phyloP scores from a whole-genome alignment of 108 stramenopile species.

The Stephanodiscus minutulus region DNA sequence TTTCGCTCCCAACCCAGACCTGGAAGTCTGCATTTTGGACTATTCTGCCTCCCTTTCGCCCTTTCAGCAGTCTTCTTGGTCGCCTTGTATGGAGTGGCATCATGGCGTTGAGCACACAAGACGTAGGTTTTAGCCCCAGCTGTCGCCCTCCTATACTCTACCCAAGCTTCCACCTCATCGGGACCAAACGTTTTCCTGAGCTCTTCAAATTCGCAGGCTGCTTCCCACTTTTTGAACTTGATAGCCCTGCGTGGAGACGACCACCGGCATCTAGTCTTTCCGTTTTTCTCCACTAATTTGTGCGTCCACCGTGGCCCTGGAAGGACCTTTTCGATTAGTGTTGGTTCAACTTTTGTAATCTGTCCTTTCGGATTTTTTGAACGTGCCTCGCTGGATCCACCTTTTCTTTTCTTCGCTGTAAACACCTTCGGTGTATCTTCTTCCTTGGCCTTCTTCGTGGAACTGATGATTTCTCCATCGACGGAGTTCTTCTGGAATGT shows the following conservation, averaged over 20 bases:
- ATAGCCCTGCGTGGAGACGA: conserved; percentile 6
- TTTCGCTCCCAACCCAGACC: not conserved
- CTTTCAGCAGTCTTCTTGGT: not conserved
- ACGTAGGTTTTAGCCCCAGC: not conserved
- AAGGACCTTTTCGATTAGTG: not conserved
- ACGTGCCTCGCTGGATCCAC: too few species aligned
- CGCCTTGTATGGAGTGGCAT: not conserved
- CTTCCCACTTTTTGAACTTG: conserved; percentile 1
- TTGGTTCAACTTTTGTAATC: not conserved
- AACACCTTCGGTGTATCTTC: not conserved
- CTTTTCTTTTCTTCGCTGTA: not conserved
- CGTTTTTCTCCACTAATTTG: not conserved
- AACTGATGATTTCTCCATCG: not conserved
- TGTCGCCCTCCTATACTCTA: conserved; percentile 11
- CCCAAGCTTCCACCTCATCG: conserved; percentile 20
- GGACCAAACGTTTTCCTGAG: conserved; percentile 5
- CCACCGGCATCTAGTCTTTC: not conserved
- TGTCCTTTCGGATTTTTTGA: too few species aligned
- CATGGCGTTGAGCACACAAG: not conserved
- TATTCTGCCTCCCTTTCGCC: not conserved
- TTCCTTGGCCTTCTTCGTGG: not conserved
- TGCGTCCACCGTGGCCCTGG: not conserved
- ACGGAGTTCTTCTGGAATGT: not conserved
- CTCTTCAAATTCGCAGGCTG: conserved; percentile 8
- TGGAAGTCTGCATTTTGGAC: not conserved